A percentile compares a stretch with the other conserved stretches of the same genome.
These are phyloP conservation scores for Populus euphratica DNA, from an alignment of 345 rosid species.

Conservation along the genomic window DNA sequence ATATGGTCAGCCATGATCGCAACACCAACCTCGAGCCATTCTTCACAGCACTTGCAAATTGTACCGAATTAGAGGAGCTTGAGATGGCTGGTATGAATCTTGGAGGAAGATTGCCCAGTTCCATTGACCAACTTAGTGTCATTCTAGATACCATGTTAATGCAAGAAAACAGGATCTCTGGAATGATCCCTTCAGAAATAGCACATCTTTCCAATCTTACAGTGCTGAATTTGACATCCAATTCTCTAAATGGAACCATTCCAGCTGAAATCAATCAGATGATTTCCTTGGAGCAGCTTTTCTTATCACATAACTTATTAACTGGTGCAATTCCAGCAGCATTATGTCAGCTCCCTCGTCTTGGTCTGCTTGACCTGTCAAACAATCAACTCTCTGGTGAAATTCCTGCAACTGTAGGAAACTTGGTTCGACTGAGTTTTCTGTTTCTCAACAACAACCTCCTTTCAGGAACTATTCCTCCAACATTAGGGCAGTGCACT, in stretches of 20 bases:
- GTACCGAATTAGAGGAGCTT: conserved; percentile 37
- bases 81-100: conserved; percentile 53
- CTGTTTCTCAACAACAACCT: conserved; percentile 49
- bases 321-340: conserved; percentile 39
- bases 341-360: conserved; percentile 27
- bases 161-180: conserved; percentile 44
- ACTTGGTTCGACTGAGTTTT: conserved; percentile 20
- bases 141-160: conserved; percentile 17
- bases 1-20: conserved; percentile 38
- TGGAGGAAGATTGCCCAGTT: conserved; percentile 45
- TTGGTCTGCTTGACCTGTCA: conserved; percentile 47
- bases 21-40: conserved; percentile 47
- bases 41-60: conserved; percentile 41
- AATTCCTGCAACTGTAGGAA: conserved; percentile 41
- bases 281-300: conserved; percentile 35
- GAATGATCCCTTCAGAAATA: conserved; percentile 38
- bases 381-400: conserved; percentile 40
- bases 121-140: conserved; percentile 29
- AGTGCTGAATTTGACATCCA: conserved; percentile 38
- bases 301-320: conserved; percentile 39
- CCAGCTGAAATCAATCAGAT: conserved; percentile 29
- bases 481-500: conserved; percentile 33
- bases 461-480: conserved; percentile 48
- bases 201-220: conserved; percentile 31
- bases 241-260: conserved; percentile 39